Percentiles rank a stretch among this genome's conserved stretches.
Conservation (phyloP, 2,329 filamentous ascomycete species). For the Alternaria sp. region DNA sequence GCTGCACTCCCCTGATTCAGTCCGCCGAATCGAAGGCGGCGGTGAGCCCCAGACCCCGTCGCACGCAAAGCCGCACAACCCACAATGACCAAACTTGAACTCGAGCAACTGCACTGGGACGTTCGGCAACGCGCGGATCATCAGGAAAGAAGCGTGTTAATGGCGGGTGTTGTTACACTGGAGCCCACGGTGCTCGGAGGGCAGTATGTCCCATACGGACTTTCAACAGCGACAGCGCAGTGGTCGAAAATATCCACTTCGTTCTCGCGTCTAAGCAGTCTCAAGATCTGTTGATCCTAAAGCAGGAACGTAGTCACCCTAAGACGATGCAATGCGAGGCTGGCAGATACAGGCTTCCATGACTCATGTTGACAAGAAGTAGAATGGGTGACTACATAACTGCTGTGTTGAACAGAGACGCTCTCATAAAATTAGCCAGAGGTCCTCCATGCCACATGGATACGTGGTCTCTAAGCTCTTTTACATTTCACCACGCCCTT, state of each 20-base stretch:
- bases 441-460: neutral
- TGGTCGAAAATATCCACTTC: neutral
- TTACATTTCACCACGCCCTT: neutral
- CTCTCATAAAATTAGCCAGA: neutral
- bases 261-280: neutral
- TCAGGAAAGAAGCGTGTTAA: neutral
- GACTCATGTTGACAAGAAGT: neutral
- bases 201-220: neutral
- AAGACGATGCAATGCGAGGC: neutral
- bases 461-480: neutral
- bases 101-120: neutral
- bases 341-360: neutral
- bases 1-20: neutral
- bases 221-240: neutral
- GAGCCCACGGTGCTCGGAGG: neutral
- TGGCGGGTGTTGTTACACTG: neutral
- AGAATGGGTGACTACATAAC: neutral
- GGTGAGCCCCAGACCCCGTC: neutral
- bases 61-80: neutral
- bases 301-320: neutral
- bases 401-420: neutral
- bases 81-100: neutral
- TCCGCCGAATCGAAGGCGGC: neutral
- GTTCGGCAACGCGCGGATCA: neutral
- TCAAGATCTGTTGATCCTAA: neutral